phyloP scores from a whole-genome alignment of 306 rosid genomes.

The Vigna nakashimae region DNA sequence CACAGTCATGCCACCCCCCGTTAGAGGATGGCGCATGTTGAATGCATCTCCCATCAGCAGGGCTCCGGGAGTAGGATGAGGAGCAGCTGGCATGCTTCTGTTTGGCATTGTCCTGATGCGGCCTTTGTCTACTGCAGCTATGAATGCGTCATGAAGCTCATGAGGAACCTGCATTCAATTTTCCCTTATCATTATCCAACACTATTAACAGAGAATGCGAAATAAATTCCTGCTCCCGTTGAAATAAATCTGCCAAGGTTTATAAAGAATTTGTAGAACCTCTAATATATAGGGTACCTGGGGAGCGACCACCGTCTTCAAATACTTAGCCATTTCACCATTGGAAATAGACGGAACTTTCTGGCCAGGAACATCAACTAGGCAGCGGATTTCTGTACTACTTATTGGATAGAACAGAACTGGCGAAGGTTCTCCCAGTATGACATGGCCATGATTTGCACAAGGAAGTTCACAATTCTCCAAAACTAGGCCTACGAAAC shows the following conservation, averaged over 20 bases:
- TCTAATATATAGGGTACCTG: conserved; percentile 58
- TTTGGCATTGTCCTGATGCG: conserved; percentile 93
- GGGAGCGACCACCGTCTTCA: conserved; percentile 87
- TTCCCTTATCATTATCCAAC: conserved; percentile 34
- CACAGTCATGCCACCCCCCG: conserved; percentile 98
- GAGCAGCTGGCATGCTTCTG: conserved; percentile 98
- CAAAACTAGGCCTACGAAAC: conserved; percentile 85
- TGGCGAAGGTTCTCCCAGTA: conserved; percentile 94
- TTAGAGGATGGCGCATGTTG: conserved; percentile 98
- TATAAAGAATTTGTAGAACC: not conserved
- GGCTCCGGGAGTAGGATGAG: conserved; percentile 94
- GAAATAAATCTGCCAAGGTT: not conserved
- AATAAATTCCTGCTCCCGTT: conserved; percentile 4
- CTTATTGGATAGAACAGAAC: conserved; percentile 92
- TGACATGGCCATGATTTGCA: conserved; percentile 88
- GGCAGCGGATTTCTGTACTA: conserved; percentile 89
- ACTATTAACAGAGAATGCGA: not conserved
- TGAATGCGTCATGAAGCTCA: conserved; percentile 71
- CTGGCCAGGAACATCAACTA: conserved; percentile 96
- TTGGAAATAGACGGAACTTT: conserved; percentile 92
- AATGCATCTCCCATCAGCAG: conserved; percentile 96
- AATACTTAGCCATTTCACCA: conserved; percentile 89
- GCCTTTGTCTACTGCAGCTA: conserved; percentile 87
- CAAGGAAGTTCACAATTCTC: conserved; percentile 91
- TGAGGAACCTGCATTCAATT: conserved; percentile 71